Base-by-base conservation (phyloP, 345 rosid species). In the Cardamine chenopodiifolia region DNA sequence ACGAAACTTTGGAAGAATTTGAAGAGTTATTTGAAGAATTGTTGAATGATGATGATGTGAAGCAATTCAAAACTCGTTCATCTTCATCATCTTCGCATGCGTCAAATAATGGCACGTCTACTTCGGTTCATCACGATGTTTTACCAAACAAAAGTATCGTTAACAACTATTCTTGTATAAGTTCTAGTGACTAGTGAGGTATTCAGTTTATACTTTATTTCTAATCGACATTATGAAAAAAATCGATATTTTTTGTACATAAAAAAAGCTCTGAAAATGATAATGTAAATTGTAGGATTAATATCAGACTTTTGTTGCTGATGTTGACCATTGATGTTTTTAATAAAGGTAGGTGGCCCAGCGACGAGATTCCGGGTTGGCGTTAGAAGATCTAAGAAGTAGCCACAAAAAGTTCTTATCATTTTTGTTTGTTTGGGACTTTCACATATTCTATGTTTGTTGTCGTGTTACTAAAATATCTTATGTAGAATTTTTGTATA, bases 1-100 rank as follows among this genome's bases (percentile, higher is more conserved):
- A 77, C 15, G 80, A 77, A 62, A 77, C 44, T 12, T 28, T 77
- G 26, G 80, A 77, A 25, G 76, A 77, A 47, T 77, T 77, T 37
- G 59, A 70, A 63, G 47, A 55, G 60, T 47, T 77, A 25, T 77
- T 70, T 55, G 37, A 77, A 63, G 80, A 70, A 35, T 15, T 77
- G 55, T 45, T 77, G 45, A 70, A 70, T 5, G 75, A 70, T 5
- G 75, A 70, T 62, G 75, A 77, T 63, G 66, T 63, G 50, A 62
- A 55, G 28, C 71, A 29, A 18, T 70, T 70, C 44, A 54, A 62
- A 34, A 44, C 75, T 54, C 7, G 9, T 66, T 57, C 75, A 5
- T 62, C 48, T 68, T 67, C 55, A 1, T 61, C 47, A 1, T 61
- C 47, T 40, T 60, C 79, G 2, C 59, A 5, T 42, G 18, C 48